Percentiles rank a stretch among this genome's conserved stretches.
Conservation (phyloP, 2,329 filamentous ascomycete genomes). For the Malbranchea cinnamomea region DNA sequence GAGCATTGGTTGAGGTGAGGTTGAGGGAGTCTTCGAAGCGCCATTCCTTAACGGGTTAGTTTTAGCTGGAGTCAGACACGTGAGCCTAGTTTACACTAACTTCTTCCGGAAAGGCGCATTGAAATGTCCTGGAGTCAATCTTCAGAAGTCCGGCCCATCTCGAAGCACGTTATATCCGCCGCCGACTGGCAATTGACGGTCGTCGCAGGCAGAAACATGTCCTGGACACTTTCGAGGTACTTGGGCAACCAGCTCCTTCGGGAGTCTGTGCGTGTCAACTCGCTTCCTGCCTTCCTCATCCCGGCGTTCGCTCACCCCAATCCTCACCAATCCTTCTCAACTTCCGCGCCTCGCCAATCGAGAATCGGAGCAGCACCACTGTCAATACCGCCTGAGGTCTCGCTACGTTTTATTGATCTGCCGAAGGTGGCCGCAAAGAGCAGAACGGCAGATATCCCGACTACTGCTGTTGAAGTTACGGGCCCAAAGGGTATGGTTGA, state of each 20-base stretch:
- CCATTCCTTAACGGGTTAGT: too few relatives aligned
- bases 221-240: conserved; percentile 48
- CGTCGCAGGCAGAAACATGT: conserved; percentile 47
- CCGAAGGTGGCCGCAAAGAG: conserved; percentile 39
- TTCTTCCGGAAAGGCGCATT: too few relatives aligned
- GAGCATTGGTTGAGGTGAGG: too few relatives aligned
- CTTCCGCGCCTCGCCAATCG: conserved; percentile 50
- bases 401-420: conserved; percentile 52
- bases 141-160: too few relatives aligned
- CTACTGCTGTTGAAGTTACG: conserved; percentile 53
- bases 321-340: conserved; percentile 50
- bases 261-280: conserved; percentile 32
- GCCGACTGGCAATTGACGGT: too few relatives aligned
- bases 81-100: too few relatives aligned
- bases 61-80: too few relatives aligned
- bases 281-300: conserved; percentile 57
- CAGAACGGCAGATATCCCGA: conserved; percentile 46
- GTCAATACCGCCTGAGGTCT: conserved; percentile 70
- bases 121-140: too few relatives aligned
- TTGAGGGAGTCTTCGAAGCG: too few relatives aligned
- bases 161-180: too few relatives aligned
- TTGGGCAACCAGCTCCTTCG: conserved; percentile 42
- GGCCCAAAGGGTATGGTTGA: conserved; percentile 56
- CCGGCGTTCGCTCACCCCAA: conserved; percentile 46
- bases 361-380: conserved; percentile 76